These are phyloP conservation scores for Camellia japonica DNA, from an alignment of 148 eudicot genomes.

Conservation along the genomic window DNA sequence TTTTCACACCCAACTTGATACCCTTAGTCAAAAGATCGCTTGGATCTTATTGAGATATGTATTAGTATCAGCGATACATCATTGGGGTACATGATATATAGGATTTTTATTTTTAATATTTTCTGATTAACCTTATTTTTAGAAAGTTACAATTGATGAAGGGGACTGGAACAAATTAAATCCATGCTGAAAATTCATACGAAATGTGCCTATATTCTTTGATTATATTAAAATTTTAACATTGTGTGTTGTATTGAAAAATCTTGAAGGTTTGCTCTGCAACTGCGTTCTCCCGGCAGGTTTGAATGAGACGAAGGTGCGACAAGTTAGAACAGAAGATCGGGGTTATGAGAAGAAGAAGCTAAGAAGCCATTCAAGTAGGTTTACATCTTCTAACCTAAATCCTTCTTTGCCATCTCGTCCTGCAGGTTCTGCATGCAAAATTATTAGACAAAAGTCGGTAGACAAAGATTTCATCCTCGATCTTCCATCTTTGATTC, in stretches of 20 bases:
- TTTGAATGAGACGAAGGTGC: slow-evolving; percentile 71
- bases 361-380: slow-evolving; percentile 64
- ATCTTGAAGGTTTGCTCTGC: slow-evolving; percentile 42
- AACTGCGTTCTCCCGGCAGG: slow-evolving; percentile 57
- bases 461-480: slow-evolving; percentile 8
- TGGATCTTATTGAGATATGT: background rate
- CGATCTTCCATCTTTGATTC: background rate
- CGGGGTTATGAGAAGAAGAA: slow-evolving; percentile 51
- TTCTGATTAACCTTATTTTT: too few species aligned
- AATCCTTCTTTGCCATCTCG: slow-evolving; percentile 31
- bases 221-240: background rate
- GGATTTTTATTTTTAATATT: too few species aligned
- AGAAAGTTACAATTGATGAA: slow-evolving; percentile 2
- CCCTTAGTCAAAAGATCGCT: background rate
- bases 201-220: background rate
- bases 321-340: slow-evolving; percentile 51
- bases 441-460: background rate
- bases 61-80: background rate
- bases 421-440: slow-evolving; percentile 18
- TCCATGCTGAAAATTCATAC: background rate
- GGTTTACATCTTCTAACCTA: slow-evolving; percentile 46
- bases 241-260: background rate
- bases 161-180: background rate
- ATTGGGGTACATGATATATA: too few species aligned
- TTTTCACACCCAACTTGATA: background rate